Base-by-base conservation (phyloP, 306 rosid genomes). In the Parietaria judaica region DNA sequence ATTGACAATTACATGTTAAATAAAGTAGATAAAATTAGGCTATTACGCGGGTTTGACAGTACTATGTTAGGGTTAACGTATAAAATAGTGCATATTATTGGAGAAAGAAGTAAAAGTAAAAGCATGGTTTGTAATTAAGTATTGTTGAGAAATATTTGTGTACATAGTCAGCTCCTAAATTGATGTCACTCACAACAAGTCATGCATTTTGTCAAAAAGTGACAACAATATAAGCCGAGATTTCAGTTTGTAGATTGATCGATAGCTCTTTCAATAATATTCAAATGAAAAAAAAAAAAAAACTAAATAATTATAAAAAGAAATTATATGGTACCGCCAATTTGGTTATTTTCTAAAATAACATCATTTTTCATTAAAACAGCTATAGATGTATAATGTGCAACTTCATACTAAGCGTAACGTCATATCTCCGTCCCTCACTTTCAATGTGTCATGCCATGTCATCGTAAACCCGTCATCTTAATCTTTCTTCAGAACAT, bases 21-120 rank as follows among this genome's bases (percentile, higher is more conserved):
- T 14, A 36, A 38, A 58, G 44, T 37, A 14, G 15, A n/a, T 41
- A 41, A 41, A 41, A 41, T 5, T 9, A 49, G 64, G 51, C 50
- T 59, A 59, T 5, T 36, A 59, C 64, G 64, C 64, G 51, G 64
- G 51, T 10, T 59, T 59, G 64, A 59, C 64, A 41, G 23, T 59
- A 14, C 8, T 35, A 9, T 16, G 7, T 7, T 4, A 49, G 53
- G 14, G 14, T 54, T 12, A 38, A 43, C 14, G 16, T 43, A 14
- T 15, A 16, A 41, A 39, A 10, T 49, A 49, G n/a, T 49, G 13
- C 13, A 49, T 10, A 49, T 4, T 10, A 41, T 35, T 12, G 61
- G 37, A 46, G 6, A 38, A 58, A 39, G 6, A 59, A 59, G 64
- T 37, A 41, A 58, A 58, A 58, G 48, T 36, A 58, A 58, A 58